Percentiles rank a stretch among this genome's conserved stretches.
Evolutionary conservation across 2,329 filamentous ascomycete species (phyloP).

Genomic region (Fusarium chaquense): DNA sequence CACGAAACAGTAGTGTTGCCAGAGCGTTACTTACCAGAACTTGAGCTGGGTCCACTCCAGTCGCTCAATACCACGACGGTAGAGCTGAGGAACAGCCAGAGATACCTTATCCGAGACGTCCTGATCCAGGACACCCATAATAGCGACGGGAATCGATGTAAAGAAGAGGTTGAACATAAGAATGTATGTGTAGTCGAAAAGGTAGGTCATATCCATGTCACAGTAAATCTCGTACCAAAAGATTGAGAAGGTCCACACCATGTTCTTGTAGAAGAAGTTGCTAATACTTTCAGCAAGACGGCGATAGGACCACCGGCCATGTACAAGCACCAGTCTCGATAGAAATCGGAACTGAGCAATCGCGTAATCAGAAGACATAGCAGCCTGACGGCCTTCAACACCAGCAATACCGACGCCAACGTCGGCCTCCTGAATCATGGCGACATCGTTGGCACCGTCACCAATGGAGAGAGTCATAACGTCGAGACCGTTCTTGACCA

Average conservation of each 20-base stretch:
- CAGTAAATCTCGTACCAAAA: constrained; percentile 98
- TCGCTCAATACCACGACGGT: constrained; percentile 93
- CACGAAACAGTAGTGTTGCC: background rate
- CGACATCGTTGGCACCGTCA: constrained; percentile 94
- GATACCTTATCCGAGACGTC: constrained; percentile 96
- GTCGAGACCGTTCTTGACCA: constrained; percentile 95
- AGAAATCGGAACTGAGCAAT: constrained; percentile 95
- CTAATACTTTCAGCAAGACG: constrained; percentile 92
- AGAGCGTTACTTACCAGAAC: constrained; percentile 79
- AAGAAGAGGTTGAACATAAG: constrained; percentile 96
- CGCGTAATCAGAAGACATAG: constrained; percentile 96
- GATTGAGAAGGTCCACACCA: constrained; percentile 95
- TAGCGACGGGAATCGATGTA: constrained; percentile 91
- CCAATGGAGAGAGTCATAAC: constrained; percentile 96
- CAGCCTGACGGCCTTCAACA: constrained; percentile 90
- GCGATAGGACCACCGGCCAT: constrained; percentile 96
- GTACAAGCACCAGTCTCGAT: constrained; percentile 85
- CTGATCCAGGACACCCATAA: constrained; percentile 97
- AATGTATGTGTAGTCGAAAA: constrained; percentile 98
- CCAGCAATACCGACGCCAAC: constrained; percentile 97
- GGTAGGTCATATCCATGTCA: constrained; percentile 95
- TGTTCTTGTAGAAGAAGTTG: constrained; percentile 99
- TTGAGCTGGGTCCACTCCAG: constrained; percentile 96
- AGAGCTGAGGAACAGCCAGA: constrained; percentile 92
- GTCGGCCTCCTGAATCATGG: constrained; percentile 97